A percentile compares a stretch with the other conserved stretches of the same genome.
These are phyloP conservation scores for Scutellaria minor DNA, from an alignment of 257 asterid genomes.

Conservation along the genomic window DNA sequence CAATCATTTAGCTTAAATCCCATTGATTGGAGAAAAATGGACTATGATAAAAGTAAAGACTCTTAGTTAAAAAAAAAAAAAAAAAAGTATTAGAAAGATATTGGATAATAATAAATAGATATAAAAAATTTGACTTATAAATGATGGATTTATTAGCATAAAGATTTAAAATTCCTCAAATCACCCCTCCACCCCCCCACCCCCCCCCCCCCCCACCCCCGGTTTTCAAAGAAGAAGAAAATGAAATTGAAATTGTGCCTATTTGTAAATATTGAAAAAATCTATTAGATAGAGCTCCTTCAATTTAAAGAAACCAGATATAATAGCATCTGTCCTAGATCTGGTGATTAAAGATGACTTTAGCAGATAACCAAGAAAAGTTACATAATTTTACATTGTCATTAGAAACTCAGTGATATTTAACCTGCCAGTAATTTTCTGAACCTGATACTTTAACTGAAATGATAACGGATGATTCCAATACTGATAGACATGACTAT, in stretches of 20 bases:
- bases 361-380: slow-evolving; percentile 13
- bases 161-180: neutral
- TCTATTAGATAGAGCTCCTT: neutral
- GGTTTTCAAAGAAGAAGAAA: neutral
- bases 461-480: too few relatives aligned
- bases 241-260: neutral
- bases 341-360: neutral
- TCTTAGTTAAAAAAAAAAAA: neutral
- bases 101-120: neutral
- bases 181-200: neutral
- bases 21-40: neutral
- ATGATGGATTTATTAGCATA: neutral
- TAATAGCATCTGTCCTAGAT: too few relatives aligned
- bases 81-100: slow-evolving; percentile 1
- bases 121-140: neutral
- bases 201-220: neutral
- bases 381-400: neutral
- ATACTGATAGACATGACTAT: too few relatives aligned
- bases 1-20: slow-evolving; percentile 13
- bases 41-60: neutral
- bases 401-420: neutral
- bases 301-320: neutral
- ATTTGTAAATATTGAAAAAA: neutral
- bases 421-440: neutral
- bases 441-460: too few relatives aligned